Base-by-base conservation (phyloP, 2,329 filamentous ascomycete species). In the Microdochium bolleyi region DNA sequence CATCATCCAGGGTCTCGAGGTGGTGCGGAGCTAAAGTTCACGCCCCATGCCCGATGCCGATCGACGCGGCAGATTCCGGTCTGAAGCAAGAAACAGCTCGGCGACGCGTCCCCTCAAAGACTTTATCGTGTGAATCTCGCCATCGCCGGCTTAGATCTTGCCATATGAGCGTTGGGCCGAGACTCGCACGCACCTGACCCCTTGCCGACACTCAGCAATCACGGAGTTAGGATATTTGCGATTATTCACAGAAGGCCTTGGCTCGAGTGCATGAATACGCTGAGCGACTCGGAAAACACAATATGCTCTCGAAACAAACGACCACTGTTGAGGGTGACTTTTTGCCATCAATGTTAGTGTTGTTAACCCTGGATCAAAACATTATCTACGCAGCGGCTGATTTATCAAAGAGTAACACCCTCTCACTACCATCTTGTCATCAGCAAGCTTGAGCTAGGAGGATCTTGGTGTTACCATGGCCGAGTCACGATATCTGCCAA, bases 371-470 rank as follows among this genome's bases (percentile, higher is more conserved):
- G 11, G 5, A 41, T 41, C 11, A 9, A 41, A 13, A 16, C 19
- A 5, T 41, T 41, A 16, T 9, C 8, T 41, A 5, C 7, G 16
- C 9, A n/a, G n/a, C n/a, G n/a, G 7, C 37, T 41, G 19, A 41
- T 41, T n/a, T 9, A 19, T n/a, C 10, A 41, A 19, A 41, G 37
- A 7, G 83, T 92, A 66, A 94, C 90, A 73, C 91, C 94, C 2
- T 74, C 78, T 56, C 90, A 97, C 74, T 99, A 99, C 73, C 77
- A 82, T 63, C 77, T 99, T 58, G 89, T 86, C 52, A 80, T 99
- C 61, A 83, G 78, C 65, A 86, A 95, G 61, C 75, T 99, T 57
- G 85, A 96, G 54, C 96, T 92, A 60, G 72, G 72, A 54, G 70
- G 71, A 16, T 41, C 37, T 51, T 85, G 82, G 85, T 83, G 80